Evolutionary conservation across 1,139 yeast species (phyloP).

Genomic region (Blastobotrys persicus): DNA sequence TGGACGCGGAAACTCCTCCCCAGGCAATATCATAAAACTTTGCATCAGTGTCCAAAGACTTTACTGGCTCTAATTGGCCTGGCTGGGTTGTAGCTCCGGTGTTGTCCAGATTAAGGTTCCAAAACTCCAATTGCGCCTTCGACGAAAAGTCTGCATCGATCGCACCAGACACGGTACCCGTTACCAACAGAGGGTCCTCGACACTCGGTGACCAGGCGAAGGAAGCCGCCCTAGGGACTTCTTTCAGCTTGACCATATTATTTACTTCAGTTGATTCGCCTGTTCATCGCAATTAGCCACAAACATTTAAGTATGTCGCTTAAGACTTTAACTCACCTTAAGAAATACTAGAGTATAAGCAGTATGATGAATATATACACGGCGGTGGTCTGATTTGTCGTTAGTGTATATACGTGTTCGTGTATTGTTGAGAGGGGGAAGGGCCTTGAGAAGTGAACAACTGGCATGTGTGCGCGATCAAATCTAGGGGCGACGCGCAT

Average conservation of each 20-base stretch:
- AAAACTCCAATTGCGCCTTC: slow-evolving; percentile 69
- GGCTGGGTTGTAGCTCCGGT: slow-evolving; percentile 22
- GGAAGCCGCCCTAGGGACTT: slow-evolving; percentile 81
- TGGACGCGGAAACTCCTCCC: slow-evolving; percentile 63
- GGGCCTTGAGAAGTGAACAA: slow-evolving; percentile 5
- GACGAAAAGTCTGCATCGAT: slow-evolving; percentile 85
- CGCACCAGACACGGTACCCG: slow-evolving; percentile 95
- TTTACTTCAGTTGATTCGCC: slow-evolving; percentile 1
- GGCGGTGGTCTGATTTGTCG: background rate
- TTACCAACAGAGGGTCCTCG: slow-evolving; percentile 68
- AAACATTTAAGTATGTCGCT: too few relatives aligned
- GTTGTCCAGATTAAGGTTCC: slow-evolving; percentile 59
- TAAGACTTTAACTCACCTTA: background rate
- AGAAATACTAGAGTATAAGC: background rate
- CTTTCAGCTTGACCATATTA: slow-evolving; percentile 80
- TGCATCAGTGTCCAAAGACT: slow-evolving; percentile 52
- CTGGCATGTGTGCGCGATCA: slow-evolving; percentile 1
- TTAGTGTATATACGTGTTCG: background rate
- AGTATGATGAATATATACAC: background rate
- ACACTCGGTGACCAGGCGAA: slow-evolving; percentile 89
- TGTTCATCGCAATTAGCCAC: background rate
- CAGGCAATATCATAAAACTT: slow-evolving; percentile 83
- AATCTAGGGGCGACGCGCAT: background rate
- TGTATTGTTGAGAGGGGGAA: slow-evolving; percentile 1
- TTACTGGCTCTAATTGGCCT: slow-evolving; percentile 30